Evolutionary conservation across 148 eudicot genomes (phyloP), one percentile per base, ranked within the genome.

Genomic region (Cornus controversa): DNA sequence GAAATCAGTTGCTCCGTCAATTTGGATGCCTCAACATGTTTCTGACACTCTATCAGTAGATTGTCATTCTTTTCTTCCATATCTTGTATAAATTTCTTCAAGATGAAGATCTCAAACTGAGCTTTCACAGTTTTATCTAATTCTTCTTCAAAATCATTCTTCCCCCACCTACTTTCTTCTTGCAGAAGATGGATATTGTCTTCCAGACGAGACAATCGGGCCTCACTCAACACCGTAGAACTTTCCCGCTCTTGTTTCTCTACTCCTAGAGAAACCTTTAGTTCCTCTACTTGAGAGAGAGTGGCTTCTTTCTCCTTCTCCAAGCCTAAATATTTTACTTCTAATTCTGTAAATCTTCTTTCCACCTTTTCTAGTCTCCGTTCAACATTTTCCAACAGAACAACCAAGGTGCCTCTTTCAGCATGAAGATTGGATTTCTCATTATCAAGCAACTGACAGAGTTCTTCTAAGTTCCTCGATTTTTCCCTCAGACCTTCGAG

Each of bases 131-230:
- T 89, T 78, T 86, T 96, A 23, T 93, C 98, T 47, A 93, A 80
- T 83, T 92, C 97, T 74, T 93, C 99, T 77, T 96, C 97, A 54
- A 89, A 89, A 78, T 96, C 97, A 67, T 85, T 87, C 83, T 87
- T 91, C 77, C 87, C 88, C 80, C 77, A 77, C 80, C 70, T 83
- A 78, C 81, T 91, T 80, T 92, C 98, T 88, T 89, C 92, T 67
- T 89, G 88, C 79, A 93, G 73, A 73, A 81, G 80, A 79, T 80
- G 86, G 73, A 96, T 85, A 72, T 80, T 83, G 64, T 87, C 86
- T 77, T 93, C 98, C 80, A 96, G 78, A 72, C 90, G 84, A 47
- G 87, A 78, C 69, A 96, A 82, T 31, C 91, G 85, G 28, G 87
- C 77, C 83, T 89, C 93, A 81, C 84, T 92, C 53, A 85, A 67